Conservation (phyloP, 805 yeast species). For the Wickerhamiella vanderwaltii region DNA sequence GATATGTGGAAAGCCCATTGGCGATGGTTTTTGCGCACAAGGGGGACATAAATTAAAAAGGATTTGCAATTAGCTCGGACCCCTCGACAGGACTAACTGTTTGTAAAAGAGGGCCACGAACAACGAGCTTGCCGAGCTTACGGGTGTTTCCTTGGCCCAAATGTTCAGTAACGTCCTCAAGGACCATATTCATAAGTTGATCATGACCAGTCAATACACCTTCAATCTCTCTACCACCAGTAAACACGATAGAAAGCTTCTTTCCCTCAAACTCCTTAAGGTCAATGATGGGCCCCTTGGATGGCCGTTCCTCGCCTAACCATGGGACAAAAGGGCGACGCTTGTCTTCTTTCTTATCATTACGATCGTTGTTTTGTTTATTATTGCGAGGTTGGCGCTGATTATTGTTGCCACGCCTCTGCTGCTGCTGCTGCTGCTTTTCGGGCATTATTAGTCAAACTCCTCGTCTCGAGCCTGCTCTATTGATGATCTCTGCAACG, state of each 20-base stretch:
- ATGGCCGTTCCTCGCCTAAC: conserved; percentile 53
- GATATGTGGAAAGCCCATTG: conserved; percentile 11
- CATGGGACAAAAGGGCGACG: conserved; percentile 23
- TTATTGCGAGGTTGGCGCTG: conserved; percentile 15
- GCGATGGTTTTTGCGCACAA: conserved; percentile 9
- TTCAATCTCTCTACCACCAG: conserved; percentile 73
- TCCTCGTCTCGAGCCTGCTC: neutral
- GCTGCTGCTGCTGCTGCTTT: conserved; percentile 12
- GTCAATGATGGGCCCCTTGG: conserved; percentile 80
- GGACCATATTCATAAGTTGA: conserved; percentile 77
- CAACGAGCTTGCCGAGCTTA: conserved; percentile 63
- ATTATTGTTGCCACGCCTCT: conserved; percentile 17
- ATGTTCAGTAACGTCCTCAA: conserved; percentile 49
- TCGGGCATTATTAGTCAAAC: conserved; percentile 9
- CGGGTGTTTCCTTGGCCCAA: conserved; percentile 38
- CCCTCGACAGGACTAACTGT: conserved; percentile 42
- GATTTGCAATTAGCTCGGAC: conserved; percentile 56
- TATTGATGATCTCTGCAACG: neutral
- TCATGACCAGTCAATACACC: conserved; percentile 87
- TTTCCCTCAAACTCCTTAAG: conserved; percentile 65
- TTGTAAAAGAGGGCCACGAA: conserved; percentile 70
- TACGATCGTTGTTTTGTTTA: conserved; percentile 13
- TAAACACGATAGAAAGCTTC: conserved; percentile 60
- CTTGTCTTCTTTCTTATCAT: conserved; percentile 24
- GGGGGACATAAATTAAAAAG: conserved; percentile 31